Evolutionary conservation across 768 basidiomycete genomes (phyloP).

Genomic region (Tricholoma sp.): DNA sequence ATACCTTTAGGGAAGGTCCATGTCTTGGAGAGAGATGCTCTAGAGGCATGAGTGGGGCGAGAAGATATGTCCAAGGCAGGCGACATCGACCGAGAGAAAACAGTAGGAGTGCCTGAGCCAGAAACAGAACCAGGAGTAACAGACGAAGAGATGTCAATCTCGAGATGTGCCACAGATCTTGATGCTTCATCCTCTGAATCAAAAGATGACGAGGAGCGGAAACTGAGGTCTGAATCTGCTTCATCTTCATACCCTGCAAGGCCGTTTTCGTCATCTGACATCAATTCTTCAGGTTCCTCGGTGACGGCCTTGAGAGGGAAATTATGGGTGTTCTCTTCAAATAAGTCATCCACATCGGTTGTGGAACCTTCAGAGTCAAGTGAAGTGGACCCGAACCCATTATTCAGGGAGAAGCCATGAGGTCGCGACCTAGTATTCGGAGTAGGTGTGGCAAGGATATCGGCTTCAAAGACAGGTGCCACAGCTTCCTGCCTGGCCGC

Average conservation of each 20-base stretch:
- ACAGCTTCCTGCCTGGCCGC: conserved; percentile 12
- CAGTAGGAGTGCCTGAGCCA: conserved; percentile 22
- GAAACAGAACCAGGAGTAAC: conserved; percentile 13
- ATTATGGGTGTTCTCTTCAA: conserved; percentile 38
- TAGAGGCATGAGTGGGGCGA: conserved; percentile 23
- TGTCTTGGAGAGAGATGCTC: conserved; percentile 51
- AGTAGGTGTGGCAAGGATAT: conserved; percentile 42
- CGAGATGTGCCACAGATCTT: conserved; percentile 24
- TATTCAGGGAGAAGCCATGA: conserved; percentile 27
- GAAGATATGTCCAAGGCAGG: conserved; percentile 22
- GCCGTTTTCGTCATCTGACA: conserved; percentile 50
- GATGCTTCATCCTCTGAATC: conserved; percentile 48
- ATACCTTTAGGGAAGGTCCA: conserved; percentile 60
- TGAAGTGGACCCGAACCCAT: conserved; percentile 51
- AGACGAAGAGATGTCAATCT: conserved; percentile 16
- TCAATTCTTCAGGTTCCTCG: conserved; percentile 44
- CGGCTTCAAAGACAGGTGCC: conserved; percentile 15
- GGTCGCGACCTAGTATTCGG: conserved; percentile 25
- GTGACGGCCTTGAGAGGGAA: conserved; percentile 51
- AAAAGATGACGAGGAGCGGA: conserved; percentile 49
- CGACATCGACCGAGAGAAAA: conserved; percentile 6
- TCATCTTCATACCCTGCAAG: conserved; percentile 69
- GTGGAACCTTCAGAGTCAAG: conserved; percentile 60
- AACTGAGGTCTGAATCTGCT: conserved; percentile 48
- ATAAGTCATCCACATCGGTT: conserved; percentile 61